These are phyloP conservation scores for Cercospora berteroae DNA, from an alignment of 2,329 filamentous ascomycete species.

Conservation along the genomic window DNA sequence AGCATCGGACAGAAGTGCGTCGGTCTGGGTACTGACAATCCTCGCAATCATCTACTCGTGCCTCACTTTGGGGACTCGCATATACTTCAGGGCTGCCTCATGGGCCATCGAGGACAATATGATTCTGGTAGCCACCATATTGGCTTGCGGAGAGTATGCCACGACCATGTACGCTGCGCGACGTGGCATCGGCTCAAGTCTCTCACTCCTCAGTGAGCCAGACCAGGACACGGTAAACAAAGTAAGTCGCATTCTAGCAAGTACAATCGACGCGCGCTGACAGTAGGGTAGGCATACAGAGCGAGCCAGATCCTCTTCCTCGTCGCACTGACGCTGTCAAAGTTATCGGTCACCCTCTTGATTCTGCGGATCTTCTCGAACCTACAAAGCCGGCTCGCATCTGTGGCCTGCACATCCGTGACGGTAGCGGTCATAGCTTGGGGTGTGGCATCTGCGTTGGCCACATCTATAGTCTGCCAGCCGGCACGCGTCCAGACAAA, in stretches of 20 bases:
- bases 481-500: neutral
- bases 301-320: neutral
- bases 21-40: neutral
- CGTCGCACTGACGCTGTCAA: neutral
- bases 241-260: neutral
- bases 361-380: neutral
- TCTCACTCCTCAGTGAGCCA: neutral
- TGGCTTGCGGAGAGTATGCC: neutral
- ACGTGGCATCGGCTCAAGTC: neutral
- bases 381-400: neutral
- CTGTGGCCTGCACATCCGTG: neutral
- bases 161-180: neutral
- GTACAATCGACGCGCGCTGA: neutral
- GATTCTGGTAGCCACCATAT: neutral
- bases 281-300: neutral
- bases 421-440: neutral
- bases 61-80: neutral
- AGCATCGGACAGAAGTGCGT: neutral
- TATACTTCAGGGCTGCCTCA: neutral
- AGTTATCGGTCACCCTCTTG: neutral
- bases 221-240: neutral
- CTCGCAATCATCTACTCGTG: neutral
- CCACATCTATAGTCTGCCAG: neutral
- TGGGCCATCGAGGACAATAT: constrained; percentile 1
- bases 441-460: neutral